Conservation (phyloP, 768 basidiomycete species). For the Boletus tylopilopsis region DNA sequence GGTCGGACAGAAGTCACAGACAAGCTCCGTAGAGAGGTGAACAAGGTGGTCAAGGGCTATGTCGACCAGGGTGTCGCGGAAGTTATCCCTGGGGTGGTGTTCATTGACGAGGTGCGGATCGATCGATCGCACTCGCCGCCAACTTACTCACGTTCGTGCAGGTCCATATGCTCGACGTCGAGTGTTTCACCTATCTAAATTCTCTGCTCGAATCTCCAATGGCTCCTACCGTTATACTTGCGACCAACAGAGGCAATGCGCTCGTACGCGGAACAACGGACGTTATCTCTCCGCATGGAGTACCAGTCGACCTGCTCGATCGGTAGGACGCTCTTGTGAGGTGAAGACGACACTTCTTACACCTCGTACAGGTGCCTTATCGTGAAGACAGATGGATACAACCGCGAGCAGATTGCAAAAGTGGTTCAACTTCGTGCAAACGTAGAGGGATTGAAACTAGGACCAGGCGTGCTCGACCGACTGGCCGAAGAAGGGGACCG, state of each 20-base stretch:
- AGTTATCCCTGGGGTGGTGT: slow-evolving; percentile 1
- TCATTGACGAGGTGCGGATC: no score
- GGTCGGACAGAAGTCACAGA: slow-evolving; percentile 96
- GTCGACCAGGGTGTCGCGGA: slow-evolving; percentile 99
- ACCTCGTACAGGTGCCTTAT: slow-evolving; percentile 71
- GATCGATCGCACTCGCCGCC: no score
- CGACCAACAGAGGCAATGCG: slow-evolving; percentile 91
- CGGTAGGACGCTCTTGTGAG: slow-evolving; percentile 47
- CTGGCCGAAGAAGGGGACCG: slow-evolving; percentile 80
- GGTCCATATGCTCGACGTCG: slow-evolving; percentile 99
- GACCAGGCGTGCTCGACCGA: slow-evolving; percentile 71
- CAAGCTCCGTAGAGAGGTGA: slow-evolving; percentile 91
- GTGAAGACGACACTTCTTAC: slow-evolving; percentile 6
- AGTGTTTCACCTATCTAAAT: slow-evolving; percentile 98
- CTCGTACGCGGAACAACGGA: slow-evolving; percentile 93
- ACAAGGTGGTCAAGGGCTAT: slow-evolving; percentile 95
- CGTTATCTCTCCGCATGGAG: slow-evolving; percentile 86
- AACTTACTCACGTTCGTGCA: no score
- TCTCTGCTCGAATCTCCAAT: slow-evolving; percentile 92
- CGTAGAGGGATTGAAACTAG: slow-evolving; percentile 79
- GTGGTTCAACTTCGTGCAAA: slow-evolving; percentile 85
- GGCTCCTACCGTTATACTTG: slow-evolving; percentile 96
- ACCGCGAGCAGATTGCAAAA: slow-evolving; percentile 76
- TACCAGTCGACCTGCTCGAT: slow-evolving; percentile 92
- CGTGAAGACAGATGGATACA: slow-evolving; percentile 86